Percentiles rank a stretch among this genome's conserved stretches.
phyloP scores from a whole-genome alignment of 2,329 filamentous ascomycete species.

The Aureobasidium musti region DNA sequence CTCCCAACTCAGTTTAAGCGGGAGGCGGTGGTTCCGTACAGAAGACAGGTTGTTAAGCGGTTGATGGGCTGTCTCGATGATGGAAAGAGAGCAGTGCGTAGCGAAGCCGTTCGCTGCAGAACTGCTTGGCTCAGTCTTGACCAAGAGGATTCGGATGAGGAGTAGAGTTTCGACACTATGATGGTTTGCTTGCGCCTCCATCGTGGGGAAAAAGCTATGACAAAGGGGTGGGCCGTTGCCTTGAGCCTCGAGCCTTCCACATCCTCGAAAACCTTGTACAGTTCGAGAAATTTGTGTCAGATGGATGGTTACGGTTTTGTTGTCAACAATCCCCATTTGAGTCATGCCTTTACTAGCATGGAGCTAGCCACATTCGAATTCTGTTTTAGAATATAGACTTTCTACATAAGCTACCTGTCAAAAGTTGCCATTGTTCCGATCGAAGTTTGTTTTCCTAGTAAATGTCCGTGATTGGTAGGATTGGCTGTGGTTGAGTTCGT shows the following conservation, averaged over 20 bases:
- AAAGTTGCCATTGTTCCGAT: background rate
- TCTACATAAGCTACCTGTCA: slow-evolving; percentile 8
- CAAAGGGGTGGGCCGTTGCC: background rate
- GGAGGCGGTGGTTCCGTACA: slow-evolving; percentile 59
- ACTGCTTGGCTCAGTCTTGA: slow-evolving; percentile 62
- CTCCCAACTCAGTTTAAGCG: slow-evolving; percentile 52
- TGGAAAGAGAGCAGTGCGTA: slow-evolving; percentile 61
- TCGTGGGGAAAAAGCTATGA: background rate
- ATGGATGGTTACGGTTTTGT: background rate
- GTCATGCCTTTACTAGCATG: background rate
- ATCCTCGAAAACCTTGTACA: background rate
- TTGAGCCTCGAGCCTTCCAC: background rate
- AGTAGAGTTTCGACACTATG: slow-evolving; percentile 4
- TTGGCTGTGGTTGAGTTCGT: background rate
- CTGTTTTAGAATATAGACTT: slow-evolving; percentile 26
- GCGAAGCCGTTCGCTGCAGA: slow-evolving; percentile 63
- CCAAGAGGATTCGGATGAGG: slow-evolving; percentile 58
- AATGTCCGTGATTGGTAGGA: background rate
- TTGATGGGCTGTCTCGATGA: slow-evolving; percentile 62
- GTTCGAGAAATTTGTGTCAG: background rate
- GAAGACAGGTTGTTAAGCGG: slow-evolving; percentile 58
- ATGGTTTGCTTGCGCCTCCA: background rate
- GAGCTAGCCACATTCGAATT: background rate
- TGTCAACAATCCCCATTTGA: background rate
- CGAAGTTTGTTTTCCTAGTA: background rate